phyloP scores from a whole-genome alignment of 169 alveolate genomes.

The Plasmodium ovale region DNA sequence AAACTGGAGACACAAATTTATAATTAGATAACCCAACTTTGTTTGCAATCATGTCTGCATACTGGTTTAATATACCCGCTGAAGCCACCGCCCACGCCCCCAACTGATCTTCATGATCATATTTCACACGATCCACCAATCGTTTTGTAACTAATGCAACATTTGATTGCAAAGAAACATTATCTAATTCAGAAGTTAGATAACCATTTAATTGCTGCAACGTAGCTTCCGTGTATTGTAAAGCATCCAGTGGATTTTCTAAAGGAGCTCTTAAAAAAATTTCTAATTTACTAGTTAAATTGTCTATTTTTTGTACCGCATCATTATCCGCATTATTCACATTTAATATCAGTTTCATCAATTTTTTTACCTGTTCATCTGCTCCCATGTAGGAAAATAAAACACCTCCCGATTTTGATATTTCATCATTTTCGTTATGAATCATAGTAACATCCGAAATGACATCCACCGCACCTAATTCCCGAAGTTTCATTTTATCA shows the following conservation, averaged over 20 bases:
- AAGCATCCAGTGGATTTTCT: conserved; percentile 91
- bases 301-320: conserved; percentile 88
- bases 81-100: conserved; percentile 95
- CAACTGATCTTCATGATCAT: conserved; percentile 91
- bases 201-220: conserved; percentile 86
- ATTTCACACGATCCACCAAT: conserved; percentile 83
- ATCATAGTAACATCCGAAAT: conserved; percentile 90
- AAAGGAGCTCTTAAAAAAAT: conserved; percentile 90
- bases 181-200: conserved; percentile 81
- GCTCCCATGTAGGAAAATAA: conserved; percentile 92
- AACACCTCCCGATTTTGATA: conserved; percentile 89
- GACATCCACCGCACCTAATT: conserved; percentile 89
- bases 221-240: conserved; percentile 91
- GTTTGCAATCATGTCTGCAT: conserved; percentile 83
- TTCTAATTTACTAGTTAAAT: conserved; percentile 88
- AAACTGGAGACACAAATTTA: conserved; percentile 85
- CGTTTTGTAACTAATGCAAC: conserved; percentile 82
- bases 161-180: conserved; percentile 83
- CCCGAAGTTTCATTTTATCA: conserved; percentile 84
- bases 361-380: conserved; percentile 91
- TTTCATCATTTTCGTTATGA: conserved; percentile 88
- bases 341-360: conserved; percentile 89
- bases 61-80: conserved; percentile 88
- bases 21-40: conserved; percentile 83
- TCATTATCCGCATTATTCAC: conserved; percentile 86